These are phyloP conservation scores for Byssochlamys sp. DNA, from an alignment of 2,329 filamentous ascomycete genomes.

Conservation along the genomic window DNA sequence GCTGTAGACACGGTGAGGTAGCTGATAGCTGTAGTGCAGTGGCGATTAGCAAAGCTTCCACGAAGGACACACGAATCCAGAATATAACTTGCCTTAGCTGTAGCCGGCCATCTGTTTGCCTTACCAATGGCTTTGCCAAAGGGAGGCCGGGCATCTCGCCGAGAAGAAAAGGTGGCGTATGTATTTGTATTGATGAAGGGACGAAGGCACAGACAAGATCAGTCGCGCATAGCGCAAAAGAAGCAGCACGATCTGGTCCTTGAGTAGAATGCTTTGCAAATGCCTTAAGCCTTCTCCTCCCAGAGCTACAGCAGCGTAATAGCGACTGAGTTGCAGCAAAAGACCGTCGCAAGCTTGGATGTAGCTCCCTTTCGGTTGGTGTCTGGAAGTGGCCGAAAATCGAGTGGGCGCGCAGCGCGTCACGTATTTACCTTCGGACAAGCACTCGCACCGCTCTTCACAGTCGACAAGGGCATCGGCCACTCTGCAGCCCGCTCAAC, in stretches of 20 bases:
- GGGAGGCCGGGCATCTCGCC: slow-evolving; percentile 25
- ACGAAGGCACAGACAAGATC: neutral
- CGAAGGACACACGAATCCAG: neutral
- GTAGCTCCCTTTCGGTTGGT: neutral
- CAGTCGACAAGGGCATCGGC: neutral
- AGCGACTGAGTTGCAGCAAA: neutral
- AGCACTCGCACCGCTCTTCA: neutral
- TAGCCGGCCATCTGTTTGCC: slow-evolving; percentile 29
- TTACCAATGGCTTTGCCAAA: slow-evolving; percentile 27
- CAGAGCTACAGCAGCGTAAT: neutral
- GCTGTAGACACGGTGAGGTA: slow-evolving; percentile 48
- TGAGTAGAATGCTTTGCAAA: neutral
- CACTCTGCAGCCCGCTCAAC: neutral
- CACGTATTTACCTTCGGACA: slow-evolving; percentile 5
- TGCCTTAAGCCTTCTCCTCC: neutral
- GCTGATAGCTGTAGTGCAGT: slow-evolving; percentile 44
- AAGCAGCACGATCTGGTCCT: neutral
- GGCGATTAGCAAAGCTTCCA: slow-evolving; percentile 4
- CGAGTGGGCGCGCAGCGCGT: slow-evolving; percentile 6
- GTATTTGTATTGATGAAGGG: neutral
- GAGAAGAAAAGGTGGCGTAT: neutral
- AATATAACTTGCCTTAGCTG: slow-evolving; percentile 31
- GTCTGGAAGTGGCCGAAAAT: slow-evolving; percentile 4
- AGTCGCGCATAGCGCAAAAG: neutral
- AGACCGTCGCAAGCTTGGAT: neutral